Percentiles rank a stretch among this genome's conserved stretches.
Evolutionary conservation across 1,139 yeast species (phyloP).

Genomic region (Taphrina betulina): DNA sequence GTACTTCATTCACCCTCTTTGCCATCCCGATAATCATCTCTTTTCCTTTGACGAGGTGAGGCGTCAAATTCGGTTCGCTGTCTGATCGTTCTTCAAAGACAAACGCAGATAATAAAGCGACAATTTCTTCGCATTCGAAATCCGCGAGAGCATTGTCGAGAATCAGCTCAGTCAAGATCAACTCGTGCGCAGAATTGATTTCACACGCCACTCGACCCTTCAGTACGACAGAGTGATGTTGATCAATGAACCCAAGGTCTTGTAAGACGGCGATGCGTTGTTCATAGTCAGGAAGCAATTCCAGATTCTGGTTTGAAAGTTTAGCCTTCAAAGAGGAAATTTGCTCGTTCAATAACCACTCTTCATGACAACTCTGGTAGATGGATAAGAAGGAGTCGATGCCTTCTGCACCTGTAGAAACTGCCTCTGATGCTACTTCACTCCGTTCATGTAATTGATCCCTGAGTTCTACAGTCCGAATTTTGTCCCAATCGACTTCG

Average conservation of each 20-base stretch:
- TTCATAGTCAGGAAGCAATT: conserved; percentile 87
- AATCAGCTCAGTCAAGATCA: conserved; percentile 81
- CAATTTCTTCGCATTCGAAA: conserved; percentile 93
- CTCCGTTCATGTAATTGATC: conserved; percentile 14
- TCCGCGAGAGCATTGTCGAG: conserved; percentile 89
- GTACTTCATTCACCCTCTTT: conserved; percentile 60
- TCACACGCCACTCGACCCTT: conserved; percentile 90
- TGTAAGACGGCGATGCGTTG: conserved; percentile 77
- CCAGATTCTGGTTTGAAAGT: conserved; percentile 83
- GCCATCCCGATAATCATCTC: conserved; percentile 69
- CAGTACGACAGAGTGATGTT: conserved; percentile 68
- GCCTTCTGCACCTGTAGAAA: conserved; percentile 4
- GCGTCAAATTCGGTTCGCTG: conserved; percentile 64
- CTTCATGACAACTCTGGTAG: conserved; percentile 27
- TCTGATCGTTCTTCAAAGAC: conserved; percentile 84
- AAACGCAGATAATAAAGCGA: conserved; percentile 84
- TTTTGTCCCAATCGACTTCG: conserved; percentile 30
- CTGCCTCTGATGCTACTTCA: background rate
- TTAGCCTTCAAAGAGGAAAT: conserved; percentile 51
- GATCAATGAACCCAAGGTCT: conserved; percentile 73
- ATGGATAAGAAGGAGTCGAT: conserved; percentile 13
- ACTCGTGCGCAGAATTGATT: conserved; percentile 85
- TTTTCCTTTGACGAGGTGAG: conserved; percentile 77
- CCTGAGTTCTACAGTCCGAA: conserved; percentile 13
- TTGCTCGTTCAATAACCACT: conserved; percentile 16